Evolutionary conservation across 2,329 filamentous ascomycete genomes (phyloP).

Genomic region (Diaporthe capsici): DNA sequence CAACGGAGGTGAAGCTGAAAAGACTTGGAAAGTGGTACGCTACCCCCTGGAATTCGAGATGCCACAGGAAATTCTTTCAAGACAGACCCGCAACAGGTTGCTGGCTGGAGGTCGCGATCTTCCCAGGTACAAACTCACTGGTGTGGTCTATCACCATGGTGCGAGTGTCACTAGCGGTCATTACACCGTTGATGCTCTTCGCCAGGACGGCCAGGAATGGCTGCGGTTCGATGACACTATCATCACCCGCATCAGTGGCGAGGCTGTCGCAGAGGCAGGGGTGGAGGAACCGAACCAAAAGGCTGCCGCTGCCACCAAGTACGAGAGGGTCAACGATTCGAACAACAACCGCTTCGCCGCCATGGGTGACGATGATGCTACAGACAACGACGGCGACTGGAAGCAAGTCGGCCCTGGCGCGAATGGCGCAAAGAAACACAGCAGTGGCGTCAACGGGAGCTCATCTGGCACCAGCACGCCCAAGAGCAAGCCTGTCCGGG

Average conservation of each 20-base stretch:
- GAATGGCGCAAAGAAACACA: slow-evolving; percentile 84
- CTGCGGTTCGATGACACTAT: slow-evolving; percentile 95
- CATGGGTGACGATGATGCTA: slow-evolving; percentile 76
- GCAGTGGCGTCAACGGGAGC: slow-evolving; percentile 76
- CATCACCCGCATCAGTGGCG: slow-evolving; percentile 85
- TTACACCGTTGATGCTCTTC: slow-evolving; percentile 96
- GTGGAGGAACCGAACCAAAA: slow-evolving; percentile 81
- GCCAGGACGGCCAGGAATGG: slow-evolving; percentile 96
- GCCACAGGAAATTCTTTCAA: slow-evolving; percentile 88
- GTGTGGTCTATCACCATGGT: slow-evolving; percentile 96
- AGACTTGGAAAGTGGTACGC: slow-evolving; percentile 98
- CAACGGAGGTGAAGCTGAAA: slow-evolving; percentile 79
- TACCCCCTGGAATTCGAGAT: slow-evolving; percentile 97
- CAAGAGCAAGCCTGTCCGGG: slow-evolving; percentile 71
- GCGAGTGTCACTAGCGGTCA: slow-evolving; percentile 97
- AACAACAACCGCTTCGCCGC: slow-evolving; percentile 80
- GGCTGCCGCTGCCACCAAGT: slow-evolving; percentile 76
- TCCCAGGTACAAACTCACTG: slow-evolving; percentile 88
- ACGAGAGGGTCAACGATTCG: slow-evolving; percentile 61
- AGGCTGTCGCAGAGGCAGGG: slow-evolving; percentile 90
- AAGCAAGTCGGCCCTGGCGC: slow-evolving; percentile 78
- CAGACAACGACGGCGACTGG: slow-evolving; percentile 77
- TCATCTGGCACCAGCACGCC: slow-evolving; percentile 64
- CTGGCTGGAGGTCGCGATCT: slow-evolving; percentile 75
- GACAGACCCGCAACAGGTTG: slow-evolving; percentile 75